Evolutionary conservation across 2,329 filamentous ascomycete genomes (phyloP).

Genomic region (Pochonia chlamydosporia): DNA sequence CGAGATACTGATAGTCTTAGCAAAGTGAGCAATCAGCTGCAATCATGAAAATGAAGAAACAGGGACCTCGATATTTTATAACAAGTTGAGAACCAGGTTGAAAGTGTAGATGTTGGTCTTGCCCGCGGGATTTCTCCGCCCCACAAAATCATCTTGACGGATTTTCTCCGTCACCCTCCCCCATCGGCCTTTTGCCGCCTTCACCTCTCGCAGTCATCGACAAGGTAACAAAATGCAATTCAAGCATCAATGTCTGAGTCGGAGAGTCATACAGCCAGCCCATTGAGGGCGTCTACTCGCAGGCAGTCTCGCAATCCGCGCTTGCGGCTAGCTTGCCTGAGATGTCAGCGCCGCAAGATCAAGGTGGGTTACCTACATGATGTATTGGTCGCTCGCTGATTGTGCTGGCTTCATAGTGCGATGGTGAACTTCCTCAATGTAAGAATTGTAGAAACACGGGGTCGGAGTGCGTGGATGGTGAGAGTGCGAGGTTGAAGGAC

Average conservation of each 20-base stretch:
- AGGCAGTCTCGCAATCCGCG: conserved; percentile 18
- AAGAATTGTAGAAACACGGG: conserved; percentile 37
- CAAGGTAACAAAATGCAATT: neutral
- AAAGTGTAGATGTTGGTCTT: neutral
- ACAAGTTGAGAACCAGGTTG: too few species aligned
- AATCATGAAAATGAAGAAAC: too few species aligned
- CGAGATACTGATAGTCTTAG: too few species aligned
- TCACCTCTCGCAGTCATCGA: neutral
- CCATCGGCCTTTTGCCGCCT: conserved; percentile 3
- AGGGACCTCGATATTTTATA: too few species aligned
- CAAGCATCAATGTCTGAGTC: conserved; percentile 13
- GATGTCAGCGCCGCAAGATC: conserved; percentile 45
- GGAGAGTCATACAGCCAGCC: neutral
- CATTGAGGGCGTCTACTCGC: conserved; percentile 5
- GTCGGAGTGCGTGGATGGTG: conserved; percentile 36
- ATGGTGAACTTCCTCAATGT: conserved; percentile 35
- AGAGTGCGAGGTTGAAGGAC: conserved; percentile 31
- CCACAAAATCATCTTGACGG: neutral
- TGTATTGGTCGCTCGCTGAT: neutral
- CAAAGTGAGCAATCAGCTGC: too few species aligned
- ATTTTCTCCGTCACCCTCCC: conserved; percentile 12
- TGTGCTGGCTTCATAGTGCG: conserved; percentile 30
- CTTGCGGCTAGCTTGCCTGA: conserved; percentile 23
- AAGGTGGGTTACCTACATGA: conserved; percentile 23
- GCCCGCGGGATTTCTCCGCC: neutral